These are phyloP conservation scores for Acanthamoeba quina DNA, from an alignment of 208 protist species.

Conservation along the genomic window DNA sequence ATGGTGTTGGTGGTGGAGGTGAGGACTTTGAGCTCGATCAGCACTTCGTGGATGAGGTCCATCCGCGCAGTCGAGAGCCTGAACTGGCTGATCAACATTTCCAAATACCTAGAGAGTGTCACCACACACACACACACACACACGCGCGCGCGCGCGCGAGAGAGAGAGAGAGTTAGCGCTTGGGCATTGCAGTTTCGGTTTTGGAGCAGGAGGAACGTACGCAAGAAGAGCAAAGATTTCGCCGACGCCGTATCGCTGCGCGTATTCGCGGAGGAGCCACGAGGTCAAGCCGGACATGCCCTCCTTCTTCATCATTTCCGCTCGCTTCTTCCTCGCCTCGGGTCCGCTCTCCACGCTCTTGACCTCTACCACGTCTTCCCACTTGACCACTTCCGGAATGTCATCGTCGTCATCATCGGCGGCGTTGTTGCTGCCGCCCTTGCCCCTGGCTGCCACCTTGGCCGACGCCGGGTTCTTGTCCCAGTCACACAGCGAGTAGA, in stretches of 20 bases:
- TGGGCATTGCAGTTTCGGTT: too few species aligned
- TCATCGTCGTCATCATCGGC: not conserved
- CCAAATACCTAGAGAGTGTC: not conserved
- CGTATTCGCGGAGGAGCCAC: conserved; percentile 53
- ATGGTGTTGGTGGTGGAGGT: not conserved
- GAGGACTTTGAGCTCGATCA: conserved; percentile 62
- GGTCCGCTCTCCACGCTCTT: not conserved
- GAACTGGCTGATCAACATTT: conserved; percentile 36
- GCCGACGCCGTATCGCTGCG: conserved; percentile 42
- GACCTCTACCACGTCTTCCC: conserved; percentile 6
- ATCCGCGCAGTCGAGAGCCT: conserved; percentile 31
- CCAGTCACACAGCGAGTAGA: conserved; percentile 28
- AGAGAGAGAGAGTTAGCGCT: not conserved
- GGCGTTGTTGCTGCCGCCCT: not conserved
- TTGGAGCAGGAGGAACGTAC: not conserved
- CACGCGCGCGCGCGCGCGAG: not conserved
- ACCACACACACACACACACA: not conserved
- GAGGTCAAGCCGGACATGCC: not conserved
- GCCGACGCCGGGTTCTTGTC: conserved; percentile 50
- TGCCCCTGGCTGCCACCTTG: not conserved
- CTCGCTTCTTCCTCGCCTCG: conserved; percentile 37
- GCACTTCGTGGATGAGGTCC: conserved; percentile 61
- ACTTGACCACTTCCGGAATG: conserved; percentile 22
- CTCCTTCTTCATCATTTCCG: conserved; percentile 56
- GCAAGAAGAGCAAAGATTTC: conserved; percentile 28